These are phyloP conservation scores for Hemerocallis citrina DNA, from an alignment of 106 monocot genomes.

Conservation along the genomic window DNA sequence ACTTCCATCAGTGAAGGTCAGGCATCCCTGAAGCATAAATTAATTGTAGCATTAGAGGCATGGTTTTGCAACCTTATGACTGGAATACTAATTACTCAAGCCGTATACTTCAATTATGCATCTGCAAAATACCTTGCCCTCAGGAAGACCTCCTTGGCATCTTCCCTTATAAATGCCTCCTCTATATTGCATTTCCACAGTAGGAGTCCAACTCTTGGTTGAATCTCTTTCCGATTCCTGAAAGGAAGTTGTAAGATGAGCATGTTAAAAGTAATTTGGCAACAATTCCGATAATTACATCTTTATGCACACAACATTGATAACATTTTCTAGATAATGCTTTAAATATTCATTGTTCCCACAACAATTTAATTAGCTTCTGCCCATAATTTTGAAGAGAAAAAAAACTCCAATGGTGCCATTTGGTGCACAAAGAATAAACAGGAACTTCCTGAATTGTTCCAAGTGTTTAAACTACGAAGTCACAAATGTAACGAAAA, in stretches of 20 bases:
- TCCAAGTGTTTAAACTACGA: too few relatives aligned
- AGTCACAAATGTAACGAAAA: too few relatives aligned
- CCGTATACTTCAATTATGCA: not conserved
- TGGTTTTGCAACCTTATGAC: not conserved
- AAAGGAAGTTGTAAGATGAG: constrained; percentile 5
- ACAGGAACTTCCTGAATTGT: too few relatives aligned
- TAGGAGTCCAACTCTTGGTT: constrained; percentile 58
- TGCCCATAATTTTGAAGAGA: too few relatives aligned
- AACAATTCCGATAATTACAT: not conserved
- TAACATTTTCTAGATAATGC: too few relatives aligned
- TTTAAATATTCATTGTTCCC: too few relatives aligned
- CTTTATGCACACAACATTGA: not conserved
- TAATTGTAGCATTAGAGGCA: not conserved
- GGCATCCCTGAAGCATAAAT: constrained; percentile 45
- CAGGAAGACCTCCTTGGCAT: constrained; percentile 92
- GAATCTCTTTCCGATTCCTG: constrained; percentile 92
- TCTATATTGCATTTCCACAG: constrained; percentile 66
- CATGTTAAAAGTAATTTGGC: not conserved
- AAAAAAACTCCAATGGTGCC: too few relatives aligned
- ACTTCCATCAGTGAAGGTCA: constrained; percentile 69
- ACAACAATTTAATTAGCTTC: too few relatives aligned
- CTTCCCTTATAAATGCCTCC: constrained; percentile 73
- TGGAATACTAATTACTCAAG: not conserved
- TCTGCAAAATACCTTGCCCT: constrained; percentile 73
- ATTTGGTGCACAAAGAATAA: too few relatives aligned